Evolutionary conservation across 2,329 filamentous ascomycete genomes (phyloP), one percentile per base, ranked within the genome.

Genomic region (Trichoderma breve): DNA sequence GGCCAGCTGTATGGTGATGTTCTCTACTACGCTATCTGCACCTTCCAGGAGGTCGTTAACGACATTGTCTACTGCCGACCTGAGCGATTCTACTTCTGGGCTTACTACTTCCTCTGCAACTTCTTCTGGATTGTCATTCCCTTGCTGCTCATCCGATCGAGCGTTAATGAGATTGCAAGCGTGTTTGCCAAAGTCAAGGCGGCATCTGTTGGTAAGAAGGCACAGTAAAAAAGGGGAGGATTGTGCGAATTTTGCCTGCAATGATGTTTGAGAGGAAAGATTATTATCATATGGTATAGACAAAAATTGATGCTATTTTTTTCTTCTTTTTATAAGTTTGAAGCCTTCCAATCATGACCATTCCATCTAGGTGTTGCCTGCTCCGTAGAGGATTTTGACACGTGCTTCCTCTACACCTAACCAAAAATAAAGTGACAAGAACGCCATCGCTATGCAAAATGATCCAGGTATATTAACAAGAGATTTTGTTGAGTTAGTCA

Each of bases 81-180:
- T 0, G 87, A 88, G 78, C 75, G 75, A 1, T 83, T 82, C 51
- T 88, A 88, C 76, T 89, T 85, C 73, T 88, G 82, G 80, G 82
- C 81, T 11, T 88, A 88, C 74, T 88, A 84, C 72, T 76, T 89
- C 18, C 77, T 86, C 18, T 81, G 85, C 75, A 88, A 89, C 74
- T 81, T 80, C 0, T 84, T 87, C 73, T 89, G 87, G 87, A 83
- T 89, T 51, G 79, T 86, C 21, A 83, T 88, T 36, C 86, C 87
- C 0, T 63, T 75, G 3, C 76, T 73, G 6, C 72, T 83, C 53
- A 72, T 84, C 43, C 24, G 75, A 1, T 71, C 75, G 30, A 82
- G 82, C 53, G 75, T 78, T 1, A 70, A 47, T 28, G 76, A 76
- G 51, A 78, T 75, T 0, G 75, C 73, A 14, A 71, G 71, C 2